phyloP scores from a whole-genome alignment of 2,329 filamentous ascomycete species.

The Thelonectria olida region DNA sequence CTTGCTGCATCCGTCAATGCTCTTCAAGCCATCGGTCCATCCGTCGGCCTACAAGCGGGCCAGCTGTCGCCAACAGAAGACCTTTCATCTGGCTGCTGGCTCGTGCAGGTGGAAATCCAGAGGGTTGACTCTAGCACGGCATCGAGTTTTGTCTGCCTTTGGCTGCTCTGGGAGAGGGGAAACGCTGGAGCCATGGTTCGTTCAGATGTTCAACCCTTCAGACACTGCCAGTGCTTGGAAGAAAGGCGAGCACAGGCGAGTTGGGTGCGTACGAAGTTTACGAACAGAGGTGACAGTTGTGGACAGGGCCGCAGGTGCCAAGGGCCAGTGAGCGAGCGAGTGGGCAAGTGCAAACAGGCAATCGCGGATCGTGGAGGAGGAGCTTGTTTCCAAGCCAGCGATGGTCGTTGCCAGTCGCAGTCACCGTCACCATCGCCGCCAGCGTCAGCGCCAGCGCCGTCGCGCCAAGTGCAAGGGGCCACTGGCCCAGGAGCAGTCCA shows the following conservation, averaged over 20 bases:
- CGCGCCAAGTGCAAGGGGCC: constrained; percentile 1
- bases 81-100: neutral
- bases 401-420: constrained; percentile 22
- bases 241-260: neutral
- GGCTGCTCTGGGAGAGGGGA: neutral
- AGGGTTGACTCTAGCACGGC: constrained; percentile 17
- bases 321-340: neutral
- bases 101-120: neutral
- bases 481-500: neutral
- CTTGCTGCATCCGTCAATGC: constrained; percentile 20
- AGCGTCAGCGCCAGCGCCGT: constrained; percentile 25
- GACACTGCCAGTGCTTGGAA: neutral
- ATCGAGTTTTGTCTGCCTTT: constrained; percentile 5
- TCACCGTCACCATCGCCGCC: constrained; percentile 37
- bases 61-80: neutral
- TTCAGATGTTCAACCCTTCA: too few species aligned
- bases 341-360: constrained; percentile 8
- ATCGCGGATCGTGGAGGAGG: constrained; percentile 13
- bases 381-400: constrained; percentile 7
- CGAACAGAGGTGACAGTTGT: neutral
- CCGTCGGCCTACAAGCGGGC: constrained; percentile 14
- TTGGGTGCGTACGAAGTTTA: neutral
- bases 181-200: neutral
- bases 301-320: neutral
- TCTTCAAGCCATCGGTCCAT: constrained; percentile 20